Evolutionary conservation across 1,284 basidiomycete species (phyloP).

Genomic region (Ceratobasidium sp.): DNA sequence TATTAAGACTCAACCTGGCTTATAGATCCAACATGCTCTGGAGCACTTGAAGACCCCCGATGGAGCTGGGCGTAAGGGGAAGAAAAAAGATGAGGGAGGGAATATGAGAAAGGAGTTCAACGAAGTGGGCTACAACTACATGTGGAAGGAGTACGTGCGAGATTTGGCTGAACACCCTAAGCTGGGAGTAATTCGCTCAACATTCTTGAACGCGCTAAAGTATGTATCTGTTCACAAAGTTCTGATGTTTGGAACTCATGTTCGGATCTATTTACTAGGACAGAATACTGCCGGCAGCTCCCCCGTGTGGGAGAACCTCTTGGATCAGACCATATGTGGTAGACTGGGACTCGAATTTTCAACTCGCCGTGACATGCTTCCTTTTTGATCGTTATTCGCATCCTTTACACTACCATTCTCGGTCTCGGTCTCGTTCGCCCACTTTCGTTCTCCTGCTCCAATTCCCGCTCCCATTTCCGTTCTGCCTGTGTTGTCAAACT

Average conservation of each 20-base stretch:
- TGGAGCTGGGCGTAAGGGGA: not conserved
- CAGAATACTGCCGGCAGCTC: not conserved
- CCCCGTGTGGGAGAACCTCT: not conserved
- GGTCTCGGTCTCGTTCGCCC: too few species aligned
- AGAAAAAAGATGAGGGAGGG: constrained; percentile 1
- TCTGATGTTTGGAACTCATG: not conserved
- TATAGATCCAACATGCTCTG: not conserved
- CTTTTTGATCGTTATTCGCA: too few species aligned
- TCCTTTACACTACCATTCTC: too few species aligned
- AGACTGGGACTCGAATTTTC: not conserved
- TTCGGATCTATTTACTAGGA: constrained; percentile 3
- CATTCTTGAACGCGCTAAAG: not conserved
- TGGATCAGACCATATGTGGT: constrained; percentile 16
- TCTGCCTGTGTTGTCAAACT: too few species aligned
- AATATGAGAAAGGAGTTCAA: constrained; percentile 2
- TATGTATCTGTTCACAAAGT: not conserved
- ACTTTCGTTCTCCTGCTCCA: too few species aligned
- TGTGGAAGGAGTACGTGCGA: constrained; percentile 1
- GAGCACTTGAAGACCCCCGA: not conserved
- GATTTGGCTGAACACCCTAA: not conserved
- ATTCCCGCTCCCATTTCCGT: too few species aligned
- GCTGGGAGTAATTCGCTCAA: not conserved
- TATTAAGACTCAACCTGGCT: not conserved
- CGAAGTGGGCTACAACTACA: not conserved
- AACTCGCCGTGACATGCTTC: too few species aligned